Evolutionary conservation across 495 filamentous ascomycete species (phyloP), one percentile per base, ranked within the genome.

Genomic region (Podospora australis): DNA sequence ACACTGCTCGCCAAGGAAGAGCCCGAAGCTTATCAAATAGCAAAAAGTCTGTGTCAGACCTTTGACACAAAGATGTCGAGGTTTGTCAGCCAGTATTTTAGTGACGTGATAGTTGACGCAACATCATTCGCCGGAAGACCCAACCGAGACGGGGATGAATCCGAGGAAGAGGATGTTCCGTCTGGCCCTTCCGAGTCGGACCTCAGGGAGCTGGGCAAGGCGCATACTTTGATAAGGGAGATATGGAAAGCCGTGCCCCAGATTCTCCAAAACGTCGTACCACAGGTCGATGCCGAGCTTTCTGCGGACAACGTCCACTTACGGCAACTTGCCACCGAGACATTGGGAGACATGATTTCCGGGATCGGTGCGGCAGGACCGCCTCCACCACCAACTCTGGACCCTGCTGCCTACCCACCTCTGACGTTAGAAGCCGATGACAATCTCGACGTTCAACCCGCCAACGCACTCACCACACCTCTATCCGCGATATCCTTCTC

Each of bases 71-170:
- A 90, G 62, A 96, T 99, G 91, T 83, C 88, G 1, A 82, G 89
- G 40, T 84, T 89, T 55, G 83, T 96, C 46, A 90, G 88, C 53
- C 90, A 94, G 59, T 99, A 96, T 61, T 99, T 99, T 67, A 92
- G 90, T 64, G 88, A 96, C 49, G 88, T 97, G 19, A 91, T 99
- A 45, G 79, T 96, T 38, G 87, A 96, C 56, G 83, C 87, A 10
- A 88, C 91, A 1, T 75, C 80, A 2, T 72, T 69, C 30, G 66
- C 59, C 13, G 68, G 70, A 1, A 69, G 70, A 32, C 54, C 65
- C 5, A 67, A 84, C 73, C 64, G 47, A 39, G 74, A 68, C 34
- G 73, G 71, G 34, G 74, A 79, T 6, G 86, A 84, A 44, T 84
- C 86, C 17, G 88, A 90, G 35, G 87, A 92, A 39, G 87, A 87